These are phyloP conservation scores for Zygoascus bituminiphila DNA, from an alignment of 805 yeast species.

Conservation along the genomic window DNA sequence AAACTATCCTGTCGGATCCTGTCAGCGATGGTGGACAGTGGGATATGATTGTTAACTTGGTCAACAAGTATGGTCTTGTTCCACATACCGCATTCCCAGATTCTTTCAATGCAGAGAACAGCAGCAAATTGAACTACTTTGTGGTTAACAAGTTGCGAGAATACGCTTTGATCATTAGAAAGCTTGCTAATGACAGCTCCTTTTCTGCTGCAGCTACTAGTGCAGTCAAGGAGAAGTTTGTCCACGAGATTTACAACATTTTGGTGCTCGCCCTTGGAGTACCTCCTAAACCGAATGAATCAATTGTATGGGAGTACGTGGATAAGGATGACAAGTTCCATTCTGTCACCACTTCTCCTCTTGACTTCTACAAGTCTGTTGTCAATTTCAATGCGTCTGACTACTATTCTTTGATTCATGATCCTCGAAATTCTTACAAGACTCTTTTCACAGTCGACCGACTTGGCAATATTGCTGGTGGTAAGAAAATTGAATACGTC, in stretches of 20 bases:
- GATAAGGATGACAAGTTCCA: constrained; percentile 43
- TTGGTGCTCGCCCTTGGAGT: constrained; percentile 64
- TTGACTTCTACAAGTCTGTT: constrained; percentile 43
- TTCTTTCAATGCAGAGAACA: constrained; percentile 46
- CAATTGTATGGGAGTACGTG: constrained; percentile 65
- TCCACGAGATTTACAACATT: constrained; percentile 56
- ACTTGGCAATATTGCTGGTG: constrained; percentile 64
- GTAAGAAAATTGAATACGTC: constrained; percentile 54
- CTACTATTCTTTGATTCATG: constrained; percentile 64
- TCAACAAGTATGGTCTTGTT: constrained; percentile 73
- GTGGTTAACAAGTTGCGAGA: constrained; percentile 68
- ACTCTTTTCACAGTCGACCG: constrained; percentile 63
- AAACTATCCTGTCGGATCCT: constrained; percentile 57
- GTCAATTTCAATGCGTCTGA: constrained; percentile 45
- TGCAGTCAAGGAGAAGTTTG: constrained; percentile 39
- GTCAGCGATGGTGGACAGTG: constrained; percentile 84
- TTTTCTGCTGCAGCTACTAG: constrained; percentile 27
- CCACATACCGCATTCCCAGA: constrained; percentile 73
- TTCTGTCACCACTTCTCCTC: constrained; percentile 43
- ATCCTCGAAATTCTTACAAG: constrained; percentile 69
- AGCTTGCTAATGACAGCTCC: constrained; percentile 35
- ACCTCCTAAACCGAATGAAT: constrained; percentile 67
- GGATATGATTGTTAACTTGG: constrained; percentile 71
- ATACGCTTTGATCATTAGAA: constrained; percentile 63
- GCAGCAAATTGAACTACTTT: constrained; percentile 48